A percentile compares a stretch with the other conserved stretches of the same genome.
These are phyloP conservation scores for Trypanosomatidae sp. DNA, from an alignment of 208 protist species.

Conservation along the genomic window DNA sequence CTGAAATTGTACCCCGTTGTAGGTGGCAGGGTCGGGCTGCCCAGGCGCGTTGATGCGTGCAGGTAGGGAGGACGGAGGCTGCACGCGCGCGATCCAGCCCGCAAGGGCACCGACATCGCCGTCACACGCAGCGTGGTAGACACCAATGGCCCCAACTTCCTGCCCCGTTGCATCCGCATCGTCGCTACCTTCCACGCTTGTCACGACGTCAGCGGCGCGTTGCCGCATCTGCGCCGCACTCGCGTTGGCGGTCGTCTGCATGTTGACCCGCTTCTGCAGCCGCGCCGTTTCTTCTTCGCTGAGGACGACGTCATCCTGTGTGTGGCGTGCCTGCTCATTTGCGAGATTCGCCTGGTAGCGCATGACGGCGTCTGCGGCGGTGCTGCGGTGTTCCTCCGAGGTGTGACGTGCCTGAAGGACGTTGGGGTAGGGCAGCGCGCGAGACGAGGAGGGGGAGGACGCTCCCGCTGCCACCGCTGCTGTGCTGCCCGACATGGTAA, in stretches of 20 bases:
- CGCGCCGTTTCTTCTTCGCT: conserved; percentile 20
- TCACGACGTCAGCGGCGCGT: conserved; percentile 21
- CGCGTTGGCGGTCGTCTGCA: conserved; percentile 13
- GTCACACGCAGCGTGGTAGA: conserved; percentile 80
- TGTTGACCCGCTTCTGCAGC: conserved; percentile 7
- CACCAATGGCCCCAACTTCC: conserved; percentile 22
- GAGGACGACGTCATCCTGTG: conserved; percentile 9
- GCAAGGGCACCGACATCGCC: conserved; percentile 52
- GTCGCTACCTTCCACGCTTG: neutral
- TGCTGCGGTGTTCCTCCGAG: conserved; percentile 14
- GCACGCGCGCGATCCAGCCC: conserved; percentile 23
- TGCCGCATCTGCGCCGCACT: conserved; percentile 16
- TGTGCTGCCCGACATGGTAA: conserved; percentile 14
- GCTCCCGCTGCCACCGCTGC: too few species aligned
- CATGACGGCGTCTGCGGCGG: conserved; percentile 16
- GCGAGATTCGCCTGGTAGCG: conserved; percentile 6
- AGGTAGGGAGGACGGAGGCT: too few species aligned
- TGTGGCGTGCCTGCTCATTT: conserved; percentile 5
- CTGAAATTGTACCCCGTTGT: conserved; percentile 70
- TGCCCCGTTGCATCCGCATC: too few species aligned
- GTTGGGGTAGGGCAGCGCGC: conserved; percentile 47
- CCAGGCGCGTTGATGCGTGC: conserved; percentile 57
- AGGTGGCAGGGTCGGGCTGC: conserved; percentile 58
- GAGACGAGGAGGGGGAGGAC: neutral
- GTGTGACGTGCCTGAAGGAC: conserved; percentile 47